Evolutionary conservation across 805 yeast species (phyloP).

Genomic region (Barnettozyma vustinii): DNA sequence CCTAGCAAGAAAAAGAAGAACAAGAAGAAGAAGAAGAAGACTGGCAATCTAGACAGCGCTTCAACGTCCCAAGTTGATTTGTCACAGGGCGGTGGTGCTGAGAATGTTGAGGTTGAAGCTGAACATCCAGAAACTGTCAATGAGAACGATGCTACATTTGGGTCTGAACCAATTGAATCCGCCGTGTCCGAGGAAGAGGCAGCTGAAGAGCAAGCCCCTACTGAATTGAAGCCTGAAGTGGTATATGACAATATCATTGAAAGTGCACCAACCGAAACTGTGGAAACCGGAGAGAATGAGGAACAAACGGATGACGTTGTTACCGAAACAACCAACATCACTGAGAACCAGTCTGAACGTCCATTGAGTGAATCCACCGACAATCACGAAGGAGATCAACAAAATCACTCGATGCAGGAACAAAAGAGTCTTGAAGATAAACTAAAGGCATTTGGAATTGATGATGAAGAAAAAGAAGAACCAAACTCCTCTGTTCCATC

Average conservation of each 20-base stretch:
- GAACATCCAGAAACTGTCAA: neutral
- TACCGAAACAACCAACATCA: neutral
- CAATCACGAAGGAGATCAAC: neutral
- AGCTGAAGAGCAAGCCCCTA: neutral
- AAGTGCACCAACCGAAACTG: neutral
- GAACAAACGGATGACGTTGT: neutral
- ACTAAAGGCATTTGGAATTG: neutral
- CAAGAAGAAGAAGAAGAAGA: slow-evolving; percentile 14
- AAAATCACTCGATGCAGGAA: neutral
- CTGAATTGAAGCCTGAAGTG: neutral
- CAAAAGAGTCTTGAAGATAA: neutral
- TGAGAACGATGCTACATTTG: neutral
- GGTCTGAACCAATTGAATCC: neutral
- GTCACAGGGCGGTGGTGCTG: neutral
- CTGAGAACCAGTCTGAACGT: neutral
- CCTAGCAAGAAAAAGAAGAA: slow-evolving; percentile 7
- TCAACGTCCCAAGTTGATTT: slow-evolving; percentile 5
- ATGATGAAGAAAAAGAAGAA: neutral
- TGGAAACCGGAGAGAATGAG: neutral
- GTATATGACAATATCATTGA: neutral
- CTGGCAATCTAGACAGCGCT: neutral
- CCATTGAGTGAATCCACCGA: slow-evolving; percentile 2
- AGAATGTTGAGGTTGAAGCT: too few species aligned
- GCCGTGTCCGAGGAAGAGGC: neutral
- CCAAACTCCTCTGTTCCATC: neutral